A percentile compares a stretch with the other conserved stretches of the same genome.
Evolutionary conservation across 805 yeast genomes (phyloP).

Genomic region (Myxozyma nipponensis): DNA sequence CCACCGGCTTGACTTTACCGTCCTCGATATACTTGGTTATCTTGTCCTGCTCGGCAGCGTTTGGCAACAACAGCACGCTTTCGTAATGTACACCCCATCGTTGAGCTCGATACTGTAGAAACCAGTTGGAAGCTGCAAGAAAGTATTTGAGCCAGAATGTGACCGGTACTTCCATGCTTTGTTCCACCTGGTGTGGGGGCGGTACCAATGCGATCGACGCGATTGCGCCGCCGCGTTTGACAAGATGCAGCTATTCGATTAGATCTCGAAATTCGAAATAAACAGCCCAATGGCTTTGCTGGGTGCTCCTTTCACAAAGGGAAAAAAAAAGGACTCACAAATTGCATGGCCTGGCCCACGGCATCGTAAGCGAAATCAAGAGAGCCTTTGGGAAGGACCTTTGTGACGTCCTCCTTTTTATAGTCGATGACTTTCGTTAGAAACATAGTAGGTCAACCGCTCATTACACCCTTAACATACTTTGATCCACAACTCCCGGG

Average conservation of each 20-base stretch:
- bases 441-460: neutral
- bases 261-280: neutral
- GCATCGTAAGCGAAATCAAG: constrained; percentile 29
- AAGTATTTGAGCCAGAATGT: constrained; percentile 1
- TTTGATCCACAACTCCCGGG: constrained; percentile 23
- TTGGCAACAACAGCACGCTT: constrained; percentile 7
- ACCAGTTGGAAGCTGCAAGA: constrained; percentile 3
- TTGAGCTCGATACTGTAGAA: constrained; percentile 1
- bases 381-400: constrained; percentile 14
- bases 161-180: neutral
- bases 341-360: constrained; percentile 14
- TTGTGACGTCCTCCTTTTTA: constrained; percentile 21
- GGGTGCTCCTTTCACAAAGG: neutral
- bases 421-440: constrained; percentile 31
- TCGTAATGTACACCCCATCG: constrained; percentile 13
- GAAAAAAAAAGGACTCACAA: neutral
- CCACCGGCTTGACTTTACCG: constrained; percentile 24
- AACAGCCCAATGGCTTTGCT: neutral
- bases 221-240: constrained; percentile 23
- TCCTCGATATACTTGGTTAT: constrained; percentile 16
- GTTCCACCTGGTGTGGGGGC: neutral
- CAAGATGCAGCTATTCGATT: constrained; percentile 16
- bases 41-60: constrained; percentile 2
- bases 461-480: no score
- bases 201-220: constrained; percentile 20